Base-by-base conservation (phyloP, 768 basidiomycete species). In the Xerocomellus chrysenteron region DNA sequence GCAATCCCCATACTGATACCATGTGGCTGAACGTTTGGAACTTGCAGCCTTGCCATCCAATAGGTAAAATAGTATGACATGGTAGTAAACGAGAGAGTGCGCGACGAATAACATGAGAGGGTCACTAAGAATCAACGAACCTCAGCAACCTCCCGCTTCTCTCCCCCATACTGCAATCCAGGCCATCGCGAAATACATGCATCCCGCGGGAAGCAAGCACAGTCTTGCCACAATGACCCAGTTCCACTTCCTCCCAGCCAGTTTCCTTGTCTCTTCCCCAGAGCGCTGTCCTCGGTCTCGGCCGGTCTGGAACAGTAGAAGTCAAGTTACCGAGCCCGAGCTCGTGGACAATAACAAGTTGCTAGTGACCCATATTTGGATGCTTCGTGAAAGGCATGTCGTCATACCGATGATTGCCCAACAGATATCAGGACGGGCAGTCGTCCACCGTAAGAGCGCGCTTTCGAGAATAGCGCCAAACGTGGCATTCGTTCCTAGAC, bases 341-440 rank as follows among this genome's bases (percentile, higher is more conserved):
- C 14, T 32, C 6, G 62, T 47, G 7, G 60, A 57, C 30, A 52
- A 40, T 4, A 72, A 73, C 55, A 98, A 81, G 69, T 98, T 98
- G 67, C 87, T 90, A 39, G 94, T 96, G 26, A 97, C 94, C 94
- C 94, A 98, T 57, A 97, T 87, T 74, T 97, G 92, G 52, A 98
- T 81, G 62, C 86, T 83, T 52, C 90, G 81, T 61, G 87, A 88
- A 52, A 87, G 77, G 66, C 87, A 91, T 0, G 96, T 97, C 45
- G 91, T 92, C 13, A 88, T 94, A 0, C 88, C 94, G 47, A 98
- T 90, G 12, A 88, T 81, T 4, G 92, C 88, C 96, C 96, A 98
- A 49, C 85, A 88, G 5, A 89, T 75, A n/a, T 92, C 85, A 0
- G 94, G 92, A 10, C 94, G 82, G 35, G 76, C 77, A 17, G 81